phyloP scores from a whole-genome alignment of 768 basidiomycete species.

The Butyriboletus loyo region DNA sequence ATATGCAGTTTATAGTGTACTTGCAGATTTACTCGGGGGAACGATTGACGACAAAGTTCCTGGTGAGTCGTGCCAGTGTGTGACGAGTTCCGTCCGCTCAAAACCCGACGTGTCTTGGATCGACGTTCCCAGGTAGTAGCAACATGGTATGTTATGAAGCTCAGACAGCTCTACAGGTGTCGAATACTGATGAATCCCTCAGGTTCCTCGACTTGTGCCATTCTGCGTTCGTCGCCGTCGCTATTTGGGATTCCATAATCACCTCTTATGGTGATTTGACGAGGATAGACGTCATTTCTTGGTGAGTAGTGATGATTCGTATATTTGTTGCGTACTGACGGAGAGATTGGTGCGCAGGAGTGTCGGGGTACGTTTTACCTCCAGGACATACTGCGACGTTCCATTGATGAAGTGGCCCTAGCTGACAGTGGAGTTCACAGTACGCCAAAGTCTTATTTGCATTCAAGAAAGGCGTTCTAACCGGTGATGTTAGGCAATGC shows the following conservation, averaged over 20 bases:
- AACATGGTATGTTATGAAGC: constrained; percentile 16
- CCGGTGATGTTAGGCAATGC: constrained; percentile 12
- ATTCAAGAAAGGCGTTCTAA: neutral
- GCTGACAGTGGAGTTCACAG: constrained; percentile 21
- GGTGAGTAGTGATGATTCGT: constrained; percentile 10
- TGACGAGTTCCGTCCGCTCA: neutral
- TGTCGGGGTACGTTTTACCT: constrained; percentile 18
- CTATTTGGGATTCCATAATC: constrained; percentile 26
- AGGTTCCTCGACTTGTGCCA: constrained; percentile 27
- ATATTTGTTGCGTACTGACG: neutral
- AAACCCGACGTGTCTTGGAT: neutral
- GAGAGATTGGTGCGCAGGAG: constrained; percentile 12
- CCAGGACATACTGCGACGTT: neutral
- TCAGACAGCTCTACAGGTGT: neutral
- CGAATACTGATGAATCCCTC: neutral
- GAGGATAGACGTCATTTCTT: constrained; percentile 15
- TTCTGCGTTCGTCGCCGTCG: constrained; percentile 17
- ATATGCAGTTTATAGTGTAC: constrained; percentile 26
- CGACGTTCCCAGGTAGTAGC: constrained; percentile 13
- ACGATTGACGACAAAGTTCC: constrained; percentile 11
- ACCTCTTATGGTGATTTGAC: constrained; percentile 15
- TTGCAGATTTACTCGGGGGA: constrained; percentile 18
- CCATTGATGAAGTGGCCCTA: constrained; percentile 1
- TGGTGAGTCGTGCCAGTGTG: constrained; percentile 10
- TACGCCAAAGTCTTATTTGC: neutral